Evolutionary conservation across 441 rosid species (phyloP), one percentile per base, ranked within the genome.

Genomic region (Daphne laureola): DNA sequence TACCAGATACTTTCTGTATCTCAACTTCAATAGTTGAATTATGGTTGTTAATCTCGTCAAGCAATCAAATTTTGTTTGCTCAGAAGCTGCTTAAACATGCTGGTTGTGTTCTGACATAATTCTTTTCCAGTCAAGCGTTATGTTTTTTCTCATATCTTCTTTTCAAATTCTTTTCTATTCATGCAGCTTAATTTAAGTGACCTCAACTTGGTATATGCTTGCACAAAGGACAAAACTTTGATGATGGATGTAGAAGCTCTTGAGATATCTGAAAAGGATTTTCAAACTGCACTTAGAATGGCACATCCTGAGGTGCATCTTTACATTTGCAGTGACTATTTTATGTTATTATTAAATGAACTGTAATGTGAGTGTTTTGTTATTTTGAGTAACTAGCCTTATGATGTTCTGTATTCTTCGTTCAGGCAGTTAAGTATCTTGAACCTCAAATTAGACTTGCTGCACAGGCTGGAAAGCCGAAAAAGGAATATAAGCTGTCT

Each of bases 191-290:
- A 63, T 75, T 67, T 81, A 59, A 90, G 99, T 67, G 99, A 90
- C 69, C 86, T 93, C 59, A 90, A 79, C 78, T 77, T 93, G 73
- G 79, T 90, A 49, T 93, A 90, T 69, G 99, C 99, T 43, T 93
- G 99, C 73, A 93, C 96, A 63, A 87, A 71, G 73, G 96, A 85
- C 51, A 90, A 87, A 63, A 87, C 96, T 56, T 75, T 93, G 78
- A 90, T 93, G 99, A 85, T 90, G 59, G 99, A 93, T 71, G 99
- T 87, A 42, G 95, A 90, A 74, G 79, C 97, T 61, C 76, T 80
- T 55, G 95, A 80, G 71, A 90, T 93, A 67, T 64, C 93, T 18
- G 93, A 93, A 73, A 87, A 79, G 70, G 97, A 93, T 78, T 65
- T 93, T 17, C 81, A 87, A 74, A 87, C 93, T 53, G 96, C 85